Conservation (phyloP, 805 yeast genomes). For the Saccharomycopsis sp. region DNA sequence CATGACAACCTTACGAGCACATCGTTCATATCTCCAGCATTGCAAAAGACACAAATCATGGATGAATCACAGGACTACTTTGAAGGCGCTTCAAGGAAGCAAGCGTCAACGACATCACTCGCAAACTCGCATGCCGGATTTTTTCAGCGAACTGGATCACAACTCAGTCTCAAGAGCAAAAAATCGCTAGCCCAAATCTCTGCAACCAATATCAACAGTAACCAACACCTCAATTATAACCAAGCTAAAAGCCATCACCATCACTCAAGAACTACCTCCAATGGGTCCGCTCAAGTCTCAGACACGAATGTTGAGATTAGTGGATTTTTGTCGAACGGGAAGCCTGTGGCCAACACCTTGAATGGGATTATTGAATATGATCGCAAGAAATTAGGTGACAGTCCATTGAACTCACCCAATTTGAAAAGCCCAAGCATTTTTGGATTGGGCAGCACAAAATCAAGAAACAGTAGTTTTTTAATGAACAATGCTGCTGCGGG, state of each 20-base stretch:
- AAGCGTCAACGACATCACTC: too few species aligned
- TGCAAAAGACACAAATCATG: not conserved
- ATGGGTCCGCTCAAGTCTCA: slow-evolving; percentile 22
- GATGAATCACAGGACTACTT: slow-evolving; percentile 4
- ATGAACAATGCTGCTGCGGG: too few species aligned
- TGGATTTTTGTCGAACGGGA: slow-evolving; percentile 25
- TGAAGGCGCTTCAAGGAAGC: too few species aligned
- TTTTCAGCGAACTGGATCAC: slow-evolving; percentile 7
- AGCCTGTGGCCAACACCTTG: slow-evolving; percentile 25
- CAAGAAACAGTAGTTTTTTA: slow-evolving; percentile 12
- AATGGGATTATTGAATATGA: slow-evolving; percentile 24
- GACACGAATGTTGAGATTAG: slow-evolving; percentile 27
- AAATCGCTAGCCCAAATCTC: not conserved
- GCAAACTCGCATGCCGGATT: too few species aligned
- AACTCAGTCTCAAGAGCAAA: slow-evolving; percentile 5
- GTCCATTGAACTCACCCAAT: slow-evolving; percentile 8
- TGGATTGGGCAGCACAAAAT: slow-evolving; percentile 9
- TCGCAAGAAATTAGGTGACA: slow-evolving; percentile 9
- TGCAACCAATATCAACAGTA: not conserved
- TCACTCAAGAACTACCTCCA: slow-evolving; percentile 24
- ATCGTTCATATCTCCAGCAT: slow-evolving; percentile 4
- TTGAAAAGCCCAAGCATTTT: slow-evolving; percentile 6
- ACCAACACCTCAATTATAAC: too few species aligned
- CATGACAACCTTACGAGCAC: slow-evolving; percentile 9
- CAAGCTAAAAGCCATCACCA: too few species aligned